Conservation (phyloP, 2,329 filamentous ascomycete species). For the Colletotrichum endophyticum region DNA sequence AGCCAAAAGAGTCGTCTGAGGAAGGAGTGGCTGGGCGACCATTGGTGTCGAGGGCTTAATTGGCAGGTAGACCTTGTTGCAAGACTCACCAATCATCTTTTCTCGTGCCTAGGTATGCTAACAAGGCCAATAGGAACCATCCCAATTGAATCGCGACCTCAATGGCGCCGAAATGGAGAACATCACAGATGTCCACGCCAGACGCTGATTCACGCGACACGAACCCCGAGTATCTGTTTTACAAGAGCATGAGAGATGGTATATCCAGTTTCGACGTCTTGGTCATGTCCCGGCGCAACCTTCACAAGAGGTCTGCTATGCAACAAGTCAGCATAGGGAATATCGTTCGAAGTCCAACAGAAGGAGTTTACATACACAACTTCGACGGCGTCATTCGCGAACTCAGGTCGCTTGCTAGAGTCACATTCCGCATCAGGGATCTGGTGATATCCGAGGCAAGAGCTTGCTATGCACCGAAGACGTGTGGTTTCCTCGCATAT, state of each 20-base stretch:
- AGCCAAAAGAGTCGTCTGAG: background rate
- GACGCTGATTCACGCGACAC: accelerated
- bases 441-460: background rate
- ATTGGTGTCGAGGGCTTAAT: background rate
- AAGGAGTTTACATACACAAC: background rate
- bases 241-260: background rate
- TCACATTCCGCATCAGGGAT: background rate
- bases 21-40: background rate
- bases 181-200: background rate
- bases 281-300: background rate
- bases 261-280: background rate
- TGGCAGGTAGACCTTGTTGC: background rate
- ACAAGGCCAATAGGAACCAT: background rate
- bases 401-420: background rate
- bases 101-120: background rate
- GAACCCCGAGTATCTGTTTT: background rate
- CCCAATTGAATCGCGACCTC: accelerated
- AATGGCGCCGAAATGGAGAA: background rate
- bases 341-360: background rate
- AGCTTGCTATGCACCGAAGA: background rate
- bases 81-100: background rate
- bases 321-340: background rate
- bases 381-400: background rate
- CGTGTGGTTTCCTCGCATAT: background rate
- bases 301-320: background rate